phyloP scores from a whole-genome alignment of 1,284 basidiomycete genomes.

The Sparassis latifolia region DNA sequence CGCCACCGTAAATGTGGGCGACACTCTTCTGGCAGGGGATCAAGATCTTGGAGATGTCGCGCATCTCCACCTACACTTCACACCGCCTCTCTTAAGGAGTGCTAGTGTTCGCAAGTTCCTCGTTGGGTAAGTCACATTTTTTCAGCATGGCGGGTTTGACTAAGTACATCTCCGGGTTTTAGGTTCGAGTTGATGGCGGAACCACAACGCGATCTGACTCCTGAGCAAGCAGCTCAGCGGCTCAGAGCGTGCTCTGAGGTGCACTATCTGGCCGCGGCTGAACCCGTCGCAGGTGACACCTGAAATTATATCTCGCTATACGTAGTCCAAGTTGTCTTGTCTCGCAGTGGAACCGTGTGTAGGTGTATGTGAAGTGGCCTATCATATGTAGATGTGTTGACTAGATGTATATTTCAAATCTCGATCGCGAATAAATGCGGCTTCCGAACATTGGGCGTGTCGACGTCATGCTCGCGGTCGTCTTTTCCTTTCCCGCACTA shows the following conservation, averaged over 20 bases:
- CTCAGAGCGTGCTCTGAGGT: constrained; percentile 46
- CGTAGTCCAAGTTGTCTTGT: not conserved
- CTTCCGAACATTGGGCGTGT: too few species aligned
- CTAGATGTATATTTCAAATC: too few species aligned
- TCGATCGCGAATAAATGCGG: too few species aligned
- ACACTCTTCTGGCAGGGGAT: constrained; percentile 11
- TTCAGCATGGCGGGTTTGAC: not conserved
- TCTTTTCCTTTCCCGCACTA: too few species aligned
- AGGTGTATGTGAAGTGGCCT: too few species aligned
- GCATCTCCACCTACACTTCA: constrained; percentile 88
- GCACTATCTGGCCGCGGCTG: constrained; percentile 40
- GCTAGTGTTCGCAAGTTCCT: constrained; percentile 86
- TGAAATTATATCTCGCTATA: not conserved
- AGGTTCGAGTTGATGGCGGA: constrained; percentile 93
- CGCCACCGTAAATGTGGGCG: constrained; percentile 5
- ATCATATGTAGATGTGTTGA: too few species aligned
- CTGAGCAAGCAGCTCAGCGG: constrained; percentile 79
- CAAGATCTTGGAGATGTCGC: constrained; percentile 51
- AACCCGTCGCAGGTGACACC: not conserved
- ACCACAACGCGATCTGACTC: constrained; percentile 85
- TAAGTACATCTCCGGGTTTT: not conserved
- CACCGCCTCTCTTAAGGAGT: constrained; percentile 81
- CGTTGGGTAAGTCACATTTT: constrained; percentile 63
- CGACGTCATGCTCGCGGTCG: too few species aligned
- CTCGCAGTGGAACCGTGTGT: not conserved